These are phyloP conservation scores for Arthrobotrys pseudoclavata DNA, from an alignment of 2,329 filamentous ascomycete genomes.

Conservation along the genomic window DNA sequence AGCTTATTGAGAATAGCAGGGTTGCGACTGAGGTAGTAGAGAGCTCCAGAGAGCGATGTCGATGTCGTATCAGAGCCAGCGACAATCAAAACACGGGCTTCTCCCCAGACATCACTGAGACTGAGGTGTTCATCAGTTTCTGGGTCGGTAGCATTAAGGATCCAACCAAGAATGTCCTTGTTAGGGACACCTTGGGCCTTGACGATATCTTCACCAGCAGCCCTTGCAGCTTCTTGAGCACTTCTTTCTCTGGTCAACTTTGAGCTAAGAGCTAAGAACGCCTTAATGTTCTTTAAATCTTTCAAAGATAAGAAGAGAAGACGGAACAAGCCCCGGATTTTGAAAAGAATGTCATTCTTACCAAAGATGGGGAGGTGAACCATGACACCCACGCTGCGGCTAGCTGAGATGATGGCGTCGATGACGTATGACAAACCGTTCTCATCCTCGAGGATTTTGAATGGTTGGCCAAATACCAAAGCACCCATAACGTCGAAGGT, in stretches of 20 bases:
- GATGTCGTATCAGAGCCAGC: conserved; percentile 76
- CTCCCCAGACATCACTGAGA: conserved; percentile 77
- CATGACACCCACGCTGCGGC: conserved; percentile 41
- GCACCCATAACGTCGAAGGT: conserved; percentile 71
- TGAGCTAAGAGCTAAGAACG: conserved; percentile 34
- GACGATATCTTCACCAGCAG: conserved; percentile 63
- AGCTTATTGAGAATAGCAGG: conserved; percentile 69
- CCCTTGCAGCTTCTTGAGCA: conserved; percentile 28
- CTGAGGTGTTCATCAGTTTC: conserved; percentile 78
- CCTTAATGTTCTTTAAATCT: conserved; percentile 60
- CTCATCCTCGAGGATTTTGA: conserved; percentile 68
- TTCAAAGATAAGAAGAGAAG: conserved; percentile 11
- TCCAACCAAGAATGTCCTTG: conserved; percentile 81
- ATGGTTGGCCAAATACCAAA: conserved; percentile 70
- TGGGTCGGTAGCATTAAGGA: conserved; percentile 78
- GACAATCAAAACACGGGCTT: conserved; percentile 74
- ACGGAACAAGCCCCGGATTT: conserved; percentile 35
- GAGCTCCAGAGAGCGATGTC: conserved; percentile 73
- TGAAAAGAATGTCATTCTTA: conserved; percentile 44
- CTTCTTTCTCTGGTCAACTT: conserved; percentile 33
- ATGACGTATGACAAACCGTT: conserved; percentile 72
- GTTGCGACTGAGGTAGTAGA: conserved; percentile 75
- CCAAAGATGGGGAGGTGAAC: conserved; percentile 40
- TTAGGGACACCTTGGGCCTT: conserved; percentile 76
- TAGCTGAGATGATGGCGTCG: conserved; percentile 43